Evolutionary conservation across 306 rosid species (phyloP), one percentile per base, ranked within the genome.

Genomic region (Abrus precatorius): DNA sequence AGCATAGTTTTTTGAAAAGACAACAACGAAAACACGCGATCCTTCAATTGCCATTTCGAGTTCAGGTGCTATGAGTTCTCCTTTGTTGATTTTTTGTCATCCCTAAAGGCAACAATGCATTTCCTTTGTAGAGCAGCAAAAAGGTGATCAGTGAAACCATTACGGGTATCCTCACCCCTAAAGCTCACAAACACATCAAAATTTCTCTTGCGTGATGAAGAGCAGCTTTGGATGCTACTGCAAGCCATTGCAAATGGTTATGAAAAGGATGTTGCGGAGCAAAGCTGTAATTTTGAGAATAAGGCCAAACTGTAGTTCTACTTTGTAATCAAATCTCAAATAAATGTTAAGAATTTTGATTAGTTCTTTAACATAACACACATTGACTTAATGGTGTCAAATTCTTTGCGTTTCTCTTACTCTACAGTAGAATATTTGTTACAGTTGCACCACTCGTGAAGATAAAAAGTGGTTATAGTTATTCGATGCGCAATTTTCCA

Each of bases 141-240:
- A 53, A 73, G 84, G 7, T 80, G 75, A 73, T 64, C 55, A 0
- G 80, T 73, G 72, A 80, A 80, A 33, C 29, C 11, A 7, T 10
- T 9, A 5, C 67, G 67, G 9, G 64, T 61, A 12, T 61, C 67
- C 8, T 32, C 20, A 30, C 67, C 67, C 2, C 84, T 41, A 11
- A 80, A 73, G 9, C 82, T 83, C 20, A 83, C 62, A 70, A 76
- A 82, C 33, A 82, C 85, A 68, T 82, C 77, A 59, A 52, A 74
- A 27, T 65, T 53, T 4, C 40, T 43, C 41, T 10, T 33, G 7
- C 0, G 27, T 4, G 43, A 10, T 32, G 67, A 11, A 30, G 57
- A 52, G 2, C 29, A 6, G 13, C 27, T 33, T 57, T 59, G 56
- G 34, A 38, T 43, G 34, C 30, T 36, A 7, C 1, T 50, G 43